Percentiles rank a stretch among this genome's conserved stretches.
Evolutionary conservation across 306 rosid genomes (phyloP).

Genomic region (Canavalia ensiformis): DNA sequence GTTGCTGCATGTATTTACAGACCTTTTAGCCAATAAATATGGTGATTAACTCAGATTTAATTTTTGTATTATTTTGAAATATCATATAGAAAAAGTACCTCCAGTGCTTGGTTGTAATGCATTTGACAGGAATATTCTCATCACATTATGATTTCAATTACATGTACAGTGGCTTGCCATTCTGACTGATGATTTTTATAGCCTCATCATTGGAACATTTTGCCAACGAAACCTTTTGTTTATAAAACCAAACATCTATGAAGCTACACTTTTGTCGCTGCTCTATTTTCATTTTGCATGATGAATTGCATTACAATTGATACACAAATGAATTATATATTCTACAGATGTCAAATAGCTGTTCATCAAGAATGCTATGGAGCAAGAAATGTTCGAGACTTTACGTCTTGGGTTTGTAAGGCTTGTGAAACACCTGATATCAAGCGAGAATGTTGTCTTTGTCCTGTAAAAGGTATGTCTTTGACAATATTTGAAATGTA

Average conservation of each 20-base stretch:
- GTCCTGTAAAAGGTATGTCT: conserved; percentile 91
- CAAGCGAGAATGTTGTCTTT: conserved; percentile 97
- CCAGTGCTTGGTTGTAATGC: conserved; percentile 14
- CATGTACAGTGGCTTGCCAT: conserved; percentile 18
- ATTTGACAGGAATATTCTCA: conserved; percentile 10
- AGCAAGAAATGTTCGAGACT: conserved; percentile 88
- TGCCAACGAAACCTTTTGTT: neutral
- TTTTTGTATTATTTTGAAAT: conserved; percentile 29
- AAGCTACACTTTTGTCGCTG: conserved; percentile 33
- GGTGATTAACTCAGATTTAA: neutral
- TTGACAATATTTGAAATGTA: conserved; percentile 41
- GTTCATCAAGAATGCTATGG: conserved; percentile 99
- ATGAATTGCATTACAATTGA: conserved; percentile 32
- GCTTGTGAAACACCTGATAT: conserved; percentile 90
- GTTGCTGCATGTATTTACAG: conserved; percentile 22
- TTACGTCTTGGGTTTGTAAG: conserved; percentile 99
- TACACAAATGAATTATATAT: conserved; percentile 41
- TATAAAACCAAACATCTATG: neutral
- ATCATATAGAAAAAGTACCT: conserved; percentile 5
- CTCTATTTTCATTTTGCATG: conserved; percentile 29
- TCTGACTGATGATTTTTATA: conserved; percentile 26
- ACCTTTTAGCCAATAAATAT: conserved; percentile 29
- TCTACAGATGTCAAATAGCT: conserved; percentile 92
- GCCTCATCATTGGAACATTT: conserved; percentile 1
- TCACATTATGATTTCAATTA: conserved; percentile 9